phyloP scores from a whole-genome alignment of 805 yeast genomes.

The Candida taoyuanica region DNA sequence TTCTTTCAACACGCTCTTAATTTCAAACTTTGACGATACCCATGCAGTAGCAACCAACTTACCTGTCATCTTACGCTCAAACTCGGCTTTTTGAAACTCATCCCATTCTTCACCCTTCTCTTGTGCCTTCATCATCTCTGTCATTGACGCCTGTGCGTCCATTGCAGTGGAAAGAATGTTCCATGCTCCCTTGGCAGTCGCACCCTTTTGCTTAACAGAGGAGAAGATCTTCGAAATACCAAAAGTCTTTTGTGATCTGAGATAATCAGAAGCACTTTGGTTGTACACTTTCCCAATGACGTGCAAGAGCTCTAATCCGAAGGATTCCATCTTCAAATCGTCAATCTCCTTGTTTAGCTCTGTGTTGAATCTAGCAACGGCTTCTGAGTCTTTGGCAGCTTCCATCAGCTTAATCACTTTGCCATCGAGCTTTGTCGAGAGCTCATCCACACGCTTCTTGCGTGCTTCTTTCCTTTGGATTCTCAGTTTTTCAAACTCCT shows the following conservation, averaged over 20 bases:
- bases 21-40: slow-evolving; percentile 89
- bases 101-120: slow-evolving; percentile 47
- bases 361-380: slow-evolving; percentile 42
- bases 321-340: slow-evolving; percentile 87
- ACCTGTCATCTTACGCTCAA: slow-evolving; percentile 80
- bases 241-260: slow-evolving; percentile 72
- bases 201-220: slow-evolving; percentile 78
- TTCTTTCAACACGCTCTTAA: slow-evolving; percentile 70
- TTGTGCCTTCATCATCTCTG: slow-evolving; percentile 69
- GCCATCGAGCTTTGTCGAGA: slow-evolving; percentile 43
- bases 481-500: slow-evolving; percentile 46
- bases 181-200: slow-evolving; percentile 77
- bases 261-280: slow-evolving; percentile 66
- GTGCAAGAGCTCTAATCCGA: slow-evolving; percentile 84
- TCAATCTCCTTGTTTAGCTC: slow-evolving; percentile 62
- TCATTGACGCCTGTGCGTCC: slow-evolving; percentile 80
- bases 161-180: slow-evolving; percentile 77
- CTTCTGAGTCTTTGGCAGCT: slow-evolving; percentile 40
- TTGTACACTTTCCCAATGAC: slow-evolving; percentile 78
- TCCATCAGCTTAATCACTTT: slow-evolving; percentile 42
- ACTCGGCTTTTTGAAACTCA: slow-evolving; percentile 63
- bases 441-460: slow-evolving; percentile 44
- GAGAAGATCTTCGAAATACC: slow-evolving; percentile 86
- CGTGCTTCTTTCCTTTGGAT: slow-evolving; percentile 50
- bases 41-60: slow-evolving; percentile 91